These are phyloP conservation scores for Quercus dentata DNA, from an alignment of 306 rosid genomes.

Conservation along the genomic window DNA sequence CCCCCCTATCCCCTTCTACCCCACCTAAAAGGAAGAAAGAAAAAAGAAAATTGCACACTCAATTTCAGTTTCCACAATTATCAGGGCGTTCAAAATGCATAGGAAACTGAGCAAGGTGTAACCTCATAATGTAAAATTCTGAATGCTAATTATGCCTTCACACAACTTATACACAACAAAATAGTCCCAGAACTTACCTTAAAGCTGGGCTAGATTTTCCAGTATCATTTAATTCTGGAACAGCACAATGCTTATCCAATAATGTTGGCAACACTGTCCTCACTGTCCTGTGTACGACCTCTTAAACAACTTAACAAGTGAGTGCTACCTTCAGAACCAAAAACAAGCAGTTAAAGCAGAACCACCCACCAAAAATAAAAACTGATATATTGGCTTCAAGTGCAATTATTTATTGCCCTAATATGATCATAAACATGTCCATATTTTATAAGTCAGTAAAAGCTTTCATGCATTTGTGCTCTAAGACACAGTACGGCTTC, in stretches of 20 bases:
- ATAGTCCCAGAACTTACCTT: constrained; percentile 37
- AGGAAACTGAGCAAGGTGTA: not conserved
- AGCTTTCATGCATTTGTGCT: not conserved
- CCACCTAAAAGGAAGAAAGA: not conserved
- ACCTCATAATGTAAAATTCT: not conserved
- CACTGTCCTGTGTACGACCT: constrained; percentile 51
- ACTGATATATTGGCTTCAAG: not conserved
- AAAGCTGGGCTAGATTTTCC: constrained; percentile 26
- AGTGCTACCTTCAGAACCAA: constrained; percentile 50
- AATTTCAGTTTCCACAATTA: constrained; percentile 7
- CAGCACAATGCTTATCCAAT: constrained; percentile 70
- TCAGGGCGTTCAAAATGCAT: not conserved
- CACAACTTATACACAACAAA: constrained; percentile 12
- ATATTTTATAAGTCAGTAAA: not conserved
- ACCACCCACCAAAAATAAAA: not conserved
- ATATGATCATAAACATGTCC: not conserved
- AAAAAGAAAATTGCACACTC: not conserved
- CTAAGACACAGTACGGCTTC: not conserved
- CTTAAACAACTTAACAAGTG: constrained; percentile 55
- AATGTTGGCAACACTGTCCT: constrained; percentile 59
- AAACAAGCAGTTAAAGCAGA: constrained; percentile 20
- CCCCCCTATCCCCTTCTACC: not conserved
- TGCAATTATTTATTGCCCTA: not conserved
- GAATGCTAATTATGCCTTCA: constrained; percentile 7
- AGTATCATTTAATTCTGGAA: constrained; percentile 22